Conservation (phyloP, 306 rosid species). For the Comarum palustre region DNA sequence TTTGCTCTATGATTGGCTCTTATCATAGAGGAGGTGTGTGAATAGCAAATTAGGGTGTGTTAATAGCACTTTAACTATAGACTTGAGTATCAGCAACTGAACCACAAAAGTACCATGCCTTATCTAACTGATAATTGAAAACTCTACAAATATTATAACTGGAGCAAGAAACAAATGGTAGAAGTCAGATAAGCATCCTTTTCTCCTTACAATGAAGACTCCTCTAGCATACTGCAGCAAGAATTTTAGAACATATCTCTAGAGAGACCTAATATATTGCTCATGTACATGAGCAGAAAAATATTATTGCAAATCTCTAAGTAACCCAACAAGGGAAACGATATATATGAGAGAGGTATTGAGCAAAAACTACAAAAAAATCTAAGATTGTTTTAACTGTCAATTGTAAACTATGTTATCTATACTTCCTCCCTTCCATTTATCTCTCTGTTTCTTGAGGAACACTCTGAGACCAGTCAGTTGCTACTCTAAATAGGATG, state of each 20-base stretch:
- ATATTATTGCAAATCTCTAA: not conserved
- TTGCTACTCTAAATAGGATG: not conserved
- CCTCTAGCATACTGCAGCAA: not conserved
- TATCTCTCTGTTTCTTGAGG: not conserved
- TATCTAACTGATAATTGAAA: not conserved
- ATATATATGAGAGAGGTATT: not conserved
- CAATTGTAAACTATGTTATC: not conserved
- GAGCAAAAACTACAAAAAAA: not conserved
- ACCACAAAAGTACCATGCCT: constrained; percentile 7
- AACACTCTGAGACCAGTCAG: not conserved
- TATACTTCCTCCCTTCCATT: not conserved
- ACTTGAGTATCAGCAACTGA: not conserved
- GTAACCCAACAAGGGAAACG: not conserved
- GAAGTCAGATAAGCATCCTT: not conserved
- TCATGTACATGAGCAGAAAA: not conserved
- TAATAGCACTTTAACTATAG: not conserved
- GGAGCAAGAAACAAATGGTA: not conserved
- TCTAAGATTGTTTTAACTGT: not conserved
- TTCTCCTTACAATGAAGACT: not conserved
- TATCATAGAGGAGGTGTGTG: too few species aligned
- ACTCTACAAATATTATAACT: not conserved
- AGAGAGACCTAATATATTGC: not conserved
- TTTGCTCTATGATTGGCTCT: too few species aligned
- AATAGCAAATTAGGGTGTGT: too few species aligned
- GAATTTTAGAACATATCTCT: not conserved